Evolutionary conservation across 1,284 basidiomycete genomes (phyloP).

Genomic region (Naganishia albida): DNA sequence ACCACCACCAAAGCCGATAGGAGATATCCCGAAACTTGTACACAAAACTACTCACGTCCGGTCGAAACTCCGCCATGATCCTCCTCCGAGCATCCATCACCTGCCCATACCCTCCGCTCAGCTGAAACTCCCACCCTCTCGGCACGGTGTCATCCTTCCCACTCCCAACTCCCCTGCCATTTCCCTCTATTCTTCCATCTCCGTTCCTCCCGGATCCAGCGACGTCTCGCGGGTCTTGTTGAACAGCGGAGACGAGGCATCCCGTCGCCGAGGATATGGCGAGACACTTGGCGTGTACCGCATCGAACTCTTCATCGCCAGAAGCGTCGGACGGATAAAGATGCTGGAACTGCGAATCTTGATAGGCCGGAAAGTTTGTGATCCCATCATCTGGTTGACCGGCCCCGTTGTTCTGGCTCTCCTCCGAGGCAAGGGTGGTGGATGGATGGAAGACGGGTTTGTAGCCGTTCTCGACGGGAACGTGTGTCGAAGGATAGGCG

Average conservation of each 20-base stretch:
- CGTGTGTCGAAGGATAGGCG: background rate
- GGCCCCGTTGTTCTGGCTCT: too few species aligned
- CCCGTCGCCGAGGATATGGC: constrained; percentile 3
- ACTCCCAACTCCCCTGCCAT: background rate
- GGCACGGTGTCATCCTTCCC: background rate
- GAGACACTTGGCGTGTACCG: constrained; percentile 2
- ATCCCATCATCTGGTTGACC: too few species aligned
- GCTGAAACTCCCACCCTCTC: constrained; percentile 15
- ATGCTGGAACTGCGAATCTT: background rate
- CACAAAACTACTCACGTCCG: constrained; percentile 1
- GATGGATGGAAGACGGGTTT: too few species aligned
- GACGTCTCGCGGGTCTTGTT: background rate
- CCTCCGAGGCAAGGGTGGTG: too few species aligned
- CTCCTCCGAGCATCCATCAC: constrained; percentile 18
- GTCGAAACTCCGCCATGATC: constrained; percentile 13
- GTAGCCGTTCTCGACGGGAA: too few species aligned
- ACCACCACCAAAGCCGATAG: background rate
- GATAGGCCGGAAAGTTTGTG: background rate
- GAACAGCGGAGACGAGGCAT: constrained; percentile 16
- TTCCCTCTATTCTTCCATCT: background rate
- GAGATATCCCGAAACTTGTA: too few species aligned
- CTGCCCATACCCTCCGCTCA: constrained; percentile 10
- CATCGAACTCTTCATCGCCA: background rate
- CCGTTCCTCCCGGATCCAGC: background rate
- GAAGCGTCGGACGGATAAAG: background rate